Percentiles rank a stretch among this genome's conserved stretches.
Evolutionary conservation across 306 rosid genomes (phyloP).

Genomic region (Trifolium dubium): DNA sequence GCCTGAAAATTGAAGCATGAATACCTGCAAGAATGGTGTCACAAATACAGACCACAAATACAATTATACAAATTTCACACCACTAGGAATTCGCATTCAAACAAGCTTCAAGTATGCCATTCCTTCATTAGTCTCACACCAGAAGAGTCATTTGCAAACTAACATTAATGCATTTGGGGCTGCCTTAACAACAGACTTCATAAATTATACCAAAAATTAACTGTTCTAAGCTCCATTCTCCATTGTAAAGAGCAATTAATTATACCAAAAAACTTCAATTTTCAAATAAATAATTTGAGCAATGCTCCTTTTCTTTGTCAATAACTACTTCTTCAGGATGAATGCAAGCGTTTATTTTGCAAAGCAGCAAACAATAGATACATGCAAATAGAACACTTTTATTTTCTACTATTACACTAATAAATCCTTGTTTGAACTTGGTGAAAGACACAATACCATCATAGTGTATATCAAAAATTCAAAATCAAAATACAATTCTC

Average conservation of each 20-base stretch:
- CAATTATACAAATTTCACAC: constrained; percentile 14
- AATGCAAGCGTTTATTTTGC: too few relatives aligned
- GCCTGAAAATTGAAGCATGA: constrained; percentile 80
- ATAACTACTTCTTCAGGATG: not conserved
- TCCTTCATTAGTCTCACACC: constrained; percentile 23
- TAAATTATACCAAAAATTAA: constrained; percentile 7
- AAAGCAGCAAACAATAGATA: not conserved
- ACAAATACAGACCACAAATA: constrained; percentile 15
- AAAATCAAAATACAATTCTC: not conserved
- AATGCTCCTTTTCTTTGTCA: not conserved
- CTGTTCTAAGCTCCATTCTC: not conserved
- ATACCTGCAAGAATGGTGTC: constrained; percentile 72
- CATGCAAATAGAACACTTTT: constrained; percentile 7
- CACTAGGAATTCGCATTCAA: constrained; percentile 28
- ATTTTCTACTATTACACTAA: not conserved
- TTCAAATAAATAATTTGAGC: constrained; percentile 26
- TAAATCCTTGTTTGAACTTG: not conserved
- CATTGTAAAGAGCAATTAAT: constrained; percentile 6
- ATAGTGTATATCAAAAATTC: not conserved
- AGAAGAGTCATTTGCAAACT: constrained; percentile 4
- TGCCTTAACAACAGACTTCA: constrained; percentile 26
- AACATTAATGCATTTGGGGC: not conserved
- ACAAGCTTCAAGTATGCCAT: constrained; percentile 26
- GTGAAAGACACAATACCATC: not conserved
- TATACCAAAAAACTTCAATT: constrained; percentile 14